Conservation (phyloP, 1,139 yeast species). For the Blastobotrys raffinosifermentans region DNA sequence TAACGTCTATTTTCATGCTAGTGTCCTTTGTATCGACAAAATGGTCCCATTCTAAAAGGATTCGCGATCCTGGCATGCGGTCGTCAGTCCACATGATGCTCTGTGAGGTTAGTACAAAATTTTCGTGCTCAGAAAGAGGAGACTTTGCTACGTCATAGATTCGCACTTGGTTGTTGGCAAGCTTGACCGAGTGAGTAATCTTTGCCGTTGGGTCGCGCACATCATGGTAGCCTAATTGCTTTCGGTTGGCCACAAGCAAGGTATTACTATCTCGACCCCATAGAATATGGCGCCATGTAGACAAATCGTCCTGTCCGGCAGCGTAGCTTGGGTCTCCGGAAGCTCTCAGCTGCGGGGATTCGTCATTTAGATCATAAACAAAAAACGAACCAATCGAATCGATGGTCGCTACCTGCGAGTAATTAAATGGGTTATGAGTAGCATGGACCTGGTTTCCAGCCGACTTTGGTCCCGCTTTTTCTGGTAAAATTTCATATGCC, state of each 20-base stretch:
- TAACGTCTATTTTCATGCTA: constrained; percentile 42
- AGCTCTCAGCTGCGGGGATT: too few species aligned
- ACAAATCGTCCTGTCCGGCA: constrained; percentile 6
- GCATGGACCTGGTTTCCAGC: constrained; percentile 11
- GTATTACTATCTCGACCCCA: constrained; percentile 15
- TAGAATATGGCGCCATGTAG: constrained; percentile 17
- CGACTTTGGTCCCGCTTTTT: background rate
- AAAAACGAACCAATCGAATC: constrained; percentile 17
- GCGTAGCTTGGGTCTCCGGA: too few species aligned
- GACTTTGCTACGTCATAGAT: constrained; percentile 16
- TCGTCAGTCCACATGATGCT: constrained; percentile 26
- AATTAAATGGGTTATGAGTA: constrained; percentile 18
- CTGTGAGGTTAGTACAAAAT: constrained; percentile 24
- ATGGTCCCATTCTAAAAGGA: constrained; percentile 68
- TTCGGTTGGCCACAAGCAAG: constrained; percentile 19
- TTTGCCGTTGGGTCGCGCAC: constrained; percentile 9
- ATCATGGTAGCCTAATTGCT: constrained; percentile 15
- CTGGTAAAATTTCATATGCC: background rate
- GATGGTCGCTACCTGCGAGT: constrained; percentile 15
- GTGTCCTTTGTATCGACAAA: constrained; percentile 50
- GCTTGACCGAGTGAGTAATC: constrained; percentile 5
- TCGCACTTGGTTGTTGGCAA: constrained; percentile 5
- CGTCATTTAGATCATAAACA: constrained; percentile 11
- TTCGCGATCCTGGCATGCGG: constrained; percentile 25
- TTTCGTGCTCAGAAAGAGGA: constrained; percentile 15